Evolutionary conservation across 345 rosid species (phyloP), one percentile per base, ranked within the genome.

Genomic region (Physaria fendleri): DNA sequence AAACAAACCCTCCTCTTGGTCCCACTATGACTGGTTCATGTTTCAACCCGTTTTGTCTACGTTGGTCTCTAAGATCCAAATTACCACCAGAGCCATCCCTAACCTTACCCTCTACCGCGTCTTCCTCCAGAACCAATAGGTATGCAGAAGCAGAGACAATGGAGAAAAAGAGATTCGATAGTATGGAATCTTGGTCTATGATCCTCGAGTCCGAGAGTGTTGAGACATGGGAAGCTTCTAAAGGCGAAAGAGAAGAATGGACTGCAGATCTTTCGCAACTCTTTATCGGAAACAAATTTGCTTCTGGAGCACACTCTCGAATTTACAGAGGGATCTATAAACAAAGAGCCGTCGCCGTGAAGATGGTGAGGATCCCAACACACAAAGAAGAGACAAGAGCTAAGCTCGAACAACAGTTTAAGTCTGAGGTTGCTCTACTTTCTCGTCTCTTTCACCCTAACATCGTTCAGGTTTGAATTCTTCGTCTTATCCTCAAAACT

Each of bases 141-240:
- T 56, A 45, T 50, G 79, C 82, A 5, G 97, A 88, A 44, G 72
- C 64, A 76, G 88, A 79, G 72, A 88, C 72, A 74, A 76, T 89
- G 94, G 97, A 89, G 68, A 87, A 80, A 80, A 89, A 65, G 68
- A 81, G 97, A 74, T 93, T 93, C 42, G 97, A 93, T 51, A 89
- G 99, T 76, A 49, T 89, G 84, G 99, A 89, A 30, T 88, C 98
- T 32, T 92, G 98, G 98, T 92, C 96, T 2, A 93, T 87, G 99
- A 86, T 93, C 27, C 51, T 93, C 41, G 99, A 93, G 28, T 93
- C 99, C 0, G 99, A 93, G 65, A 93, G 85, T 72, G 85, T 93
- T 34, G 99, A 89, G 79, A 78, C 89, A 1, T 93, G 97, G 99
- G 97, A 93, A 64, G 85, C 77, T 0, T 74, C 97, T 1, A 85